Evolutionary conservation across 2,329 filamentous ascomycete species (phyloP).

Genomic region (Corinectria fuckeliana): DNA sequence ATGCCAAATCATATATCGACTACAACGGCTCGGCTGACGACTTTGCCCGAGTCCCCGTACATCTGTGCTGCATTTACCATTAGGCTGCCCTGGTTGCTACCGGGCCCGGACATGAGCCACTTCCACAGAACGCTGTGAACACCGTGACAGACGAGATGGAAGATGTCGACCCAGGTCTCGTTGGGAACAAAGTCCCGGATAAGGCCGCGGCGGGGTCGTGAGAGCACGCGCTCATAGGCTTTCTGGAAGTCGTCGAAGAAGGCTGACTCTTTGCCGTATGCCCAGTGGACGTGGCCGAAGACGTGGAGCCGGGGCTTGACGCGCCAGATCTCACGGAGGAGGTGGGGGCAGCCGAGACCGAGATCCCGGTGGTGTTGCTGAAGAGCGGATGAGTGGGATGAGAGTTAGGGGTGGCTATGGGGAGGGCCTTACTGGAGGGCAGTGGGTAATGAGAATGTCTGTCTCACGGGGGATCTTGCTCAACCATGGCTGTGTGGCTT

Average conservation of each 20-base stretch:
- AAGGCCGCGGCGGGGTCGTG: slow-evolving; percentile 49
- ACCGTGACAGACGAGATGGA: slow-evolving; percentile 53
- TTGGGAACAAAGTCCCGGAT: slow-evolving; percentile 56
- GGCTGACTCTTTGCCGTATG: slow-evolving; percentile 71
- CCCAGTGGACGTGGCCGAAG: slow-evolving; percentile 85
- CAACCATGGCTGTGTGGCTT: slow-evolving; percentile 72
- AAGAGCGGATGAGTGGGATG: slow-evolving; percentile 11
- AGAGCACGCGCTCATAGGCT: slow-evolving; percentile 71
- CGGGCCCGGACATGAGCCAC: slow-evolving; percentile 61
- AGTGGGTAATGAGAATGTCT: slow-evolving; percentile 83
- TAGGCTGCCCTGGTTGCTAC: slow-evolving; percentile 55
- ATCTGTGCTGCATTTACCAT: slow-evolving; percentile 66
- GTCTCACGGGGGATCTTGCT: slow-evolving; percentile 73
- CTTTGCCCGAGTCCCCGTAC: slow-evolving; percentile 57
- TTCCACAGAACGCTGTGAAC: slow-evolving; percentile 59
- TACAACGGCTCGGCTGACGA: slow-evolving; percentile 49
- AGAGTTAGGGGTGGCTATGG: background rate
- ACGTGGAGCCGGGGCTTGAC: slow-evolving; percentile 78
- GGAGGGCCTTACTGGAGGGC: slow-evolving; percentile 64
- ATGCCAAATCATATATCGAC: slow-evolving; percentile 48
- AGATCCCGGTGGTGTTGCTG: slow-evolving; percentile 73
- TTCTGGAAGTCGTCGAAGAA: slow-evolving; percentile 78
- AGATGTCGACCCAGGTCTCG: slow-evolving; percentile 54
- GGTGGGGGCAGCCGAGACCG: slow-evolving; percentile 71
- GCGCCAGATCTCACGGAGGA: slow-evolving; percentile 76